Evolutionary conservation across 106 monocot genomes (phyloP), one percentile per base, ranked within the genome.

Genomic region (Phalaenopsis aphrodite): DNA sequence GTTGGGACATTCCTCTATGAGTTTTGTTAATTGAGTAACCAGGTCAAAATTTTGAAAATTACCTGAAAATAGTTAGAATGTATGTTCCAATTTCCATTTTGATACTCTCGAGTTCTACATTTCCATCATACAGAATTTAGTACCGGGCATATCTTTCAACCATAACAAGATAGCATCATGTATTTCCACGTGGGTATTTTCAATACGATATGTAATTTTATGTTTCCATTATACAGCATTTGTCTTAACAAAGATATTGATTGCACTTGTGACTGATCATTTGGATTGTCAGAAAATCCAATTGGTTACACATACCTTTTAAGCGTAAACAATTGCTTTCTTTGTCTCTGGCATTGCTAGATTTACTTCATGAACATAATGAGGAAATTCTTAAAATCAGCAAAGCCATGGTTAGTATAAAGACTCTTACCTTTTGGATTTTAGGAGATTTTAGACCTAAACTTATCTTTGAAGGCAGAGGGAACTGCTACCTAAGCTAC

Each of bases 181-280:
- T 52, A 52, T 52, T 12, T 52, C 52, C 2, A 2, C 14, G 0
- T 52, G 12, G 10, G 52, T 12, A 52, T 21, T 61, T 61, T 61
- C 61, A 61, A 23, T 61, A n/a, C 61, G 5, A 52, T 52, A 12
- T 52, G 52, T 12, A 52, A 12, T 52, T 52, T 52, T 52, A 15
- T 2, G 14, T 52, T 15, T 52, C 52, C 15, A 15, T 3, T 12
- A 52, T 61, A 21, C 61, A 61, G 4, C 57, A 57, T 57, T 58
- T n/a, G 19, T 4, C 61, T n/a, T 52, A 1, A 61, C 21, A 21
- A 61, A 61, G 5, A n/a, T 61, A 61, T 61, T 61, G 61, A 61
- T 61, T 61, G n/a, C 61, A 61, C 61, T 61, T 61, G 61, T 21
- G 61, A 61, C 61, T n/a, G 18, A n/a, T 61, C 56, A 56, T 56